Evolutionary conservation across 192 early-diverging fungal species (phyloP).

Genomic region (Coemansia sp.): DNA sequence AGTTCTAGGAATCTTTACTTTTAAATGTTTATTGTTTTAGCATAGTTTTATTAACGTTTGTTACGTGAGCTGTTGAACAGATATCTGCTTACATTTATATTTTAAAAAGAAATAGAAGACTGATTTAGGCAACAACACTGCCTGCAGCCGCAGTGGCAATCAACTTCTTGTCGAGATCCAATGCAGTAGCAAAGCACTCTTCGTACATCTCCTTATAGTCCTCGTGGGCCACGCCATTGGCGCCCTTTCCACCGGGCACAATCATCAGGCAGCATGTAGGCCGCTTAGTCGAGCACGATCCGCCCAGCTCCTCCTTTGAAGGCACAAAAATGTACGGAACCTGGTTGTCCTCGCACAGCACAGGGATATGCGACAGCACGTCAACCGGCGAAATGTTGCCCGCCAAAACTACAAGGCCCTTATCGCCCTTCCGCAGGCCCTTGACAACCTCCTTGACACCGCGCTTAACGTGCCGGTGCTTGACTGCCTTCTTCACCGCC

Average conservation of each 20-base stretch:
- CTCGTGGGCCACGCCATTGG: constrained; percentile 65
- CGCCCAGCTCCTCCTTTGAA: constrained; percentile 93
- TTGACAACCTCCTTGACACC: constrained; percentile 99
- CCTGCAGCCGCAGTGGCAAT: constrained; percentile 52
- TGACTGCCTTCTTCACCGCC: constrained; percentile 66
- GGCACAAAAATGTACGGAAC: constrained; percentile 97
- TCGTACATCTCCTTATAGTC: constrained; percentile 89
- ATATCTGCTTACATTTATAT: background rate
- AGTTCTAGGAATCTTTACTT: too few species aligned
- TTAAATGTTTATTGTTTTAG: too few species aligned
- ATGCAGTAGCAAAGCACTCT: constrained; percentile 74
- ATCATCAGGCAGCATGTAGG: constrained; percentile 92
- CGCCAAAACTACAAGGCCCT: constrained; percentile 93
- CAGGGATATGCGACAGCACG: constrained; percentile 95
- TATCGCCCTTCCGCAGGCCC: constrained; percentile 90
- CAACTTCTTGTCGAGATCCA: constrained; percentile 72
- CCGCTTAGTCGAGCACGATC: constrained; percentile 89
- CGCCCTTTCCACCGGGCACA: constrained; percentile 75
- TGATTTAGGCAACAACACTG: constrained; percentile 6
- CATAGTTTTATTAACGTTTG: too few species aligned
- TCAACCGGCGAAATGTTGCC: constrained; percentile 97
- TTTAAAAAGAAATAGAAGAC: background rate
- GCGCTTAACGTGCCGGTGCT: constrained; percentile 84
- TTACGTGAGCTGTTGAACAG: too few species aligned
- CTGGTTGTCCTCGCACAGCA: constrained; percentile 93